A percentile compares a stretch with the other conserved stretches of the same genome.
phyloP scores from a whole-genome alignment of 352 stramenopile species.

The Globisporangium recalcitrans region DNA sequence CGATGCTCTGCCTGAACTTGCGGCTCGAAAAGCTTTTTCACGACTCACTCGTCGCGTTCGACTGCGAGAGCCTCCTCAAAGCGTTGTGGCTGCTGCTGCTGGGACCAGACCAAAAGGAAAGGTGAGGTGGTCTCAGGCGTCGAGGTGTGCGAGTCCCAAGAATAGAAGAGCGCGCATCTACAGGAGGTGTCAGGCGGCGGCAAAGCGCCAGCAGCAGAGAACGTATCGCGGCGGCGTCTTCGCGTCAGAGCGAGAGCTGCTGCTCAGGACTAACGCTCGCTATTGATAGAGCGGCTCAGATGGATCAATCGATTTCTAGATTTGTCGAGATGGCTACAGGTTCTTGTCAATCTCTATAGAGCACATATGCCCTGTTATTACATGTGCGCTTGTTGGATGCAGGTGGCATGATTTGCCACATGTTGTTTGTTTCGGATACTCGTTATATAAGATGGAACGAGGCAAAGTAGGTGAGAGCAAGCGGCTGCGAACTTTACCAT shows the following conservation, averaged over 20 bases:
- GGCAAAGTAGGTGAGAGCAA: too few species aligned
- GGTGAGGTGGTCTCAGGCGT: background rate
- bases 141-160: background rate
- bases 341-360: too few species aligned
- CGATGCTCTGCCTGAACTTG: background rate
- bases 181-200: background rate
- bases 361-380: too few species aligned
- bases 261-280: background rate
- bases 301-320: slow-evolving; percentile 4
- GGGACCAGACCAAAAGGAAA: background rate
- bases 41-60: slow-evolving; percentile 2
- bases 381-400: too few species aligned
- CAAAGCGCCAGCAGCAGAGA: background rate
- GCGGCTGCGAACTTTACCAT: too few species aligned
- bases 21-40: slow-evolving; percentile 6
- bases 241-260: background rate
- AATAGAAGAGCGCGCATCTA: background rate
- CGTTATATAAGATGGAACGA: too few species aligned
- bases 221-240: background rate
- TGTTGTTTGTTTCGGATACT: too few species aligned
- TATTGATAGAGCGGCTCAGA: slow-evolving; percentile 8
- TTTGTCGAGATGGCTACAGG: background rate
- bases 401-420: too few species aligned
- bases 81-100: background rate
- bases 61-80: background rate